phyloP scores from a whole-genome alignment of 805 yeast species.

The Metschnikowia picachoensis region DNA sequence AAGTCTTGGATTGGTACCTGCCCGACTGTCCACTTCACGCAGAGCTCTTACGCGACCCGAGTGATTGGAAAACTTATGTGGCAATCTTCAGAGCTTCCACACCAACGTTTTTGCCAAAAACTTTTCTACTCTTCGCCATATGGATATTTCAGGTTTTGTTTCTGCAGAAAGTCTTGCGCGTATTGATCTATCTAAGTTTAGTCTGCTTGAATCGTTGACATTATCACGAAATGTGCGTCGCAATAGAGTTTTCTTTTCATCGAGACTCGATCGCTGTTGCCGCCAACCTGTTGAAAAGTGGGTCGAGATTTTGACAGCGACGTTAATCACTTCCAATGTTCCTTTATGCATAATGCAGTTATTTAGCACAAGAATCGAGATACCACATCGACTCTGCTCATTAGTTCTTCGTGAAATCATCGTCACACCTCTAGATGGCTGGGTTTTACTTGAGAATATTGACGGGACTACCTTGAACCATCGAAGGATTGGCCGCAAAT shows the following conservation, averaged over 20 bases:
- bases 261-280: slow-evolving; percentile 10
- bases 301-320: slow-evolving; percentile 3
- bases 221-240: slow-evolving; percentile 3
- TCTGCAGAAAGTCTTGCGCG: not conserved
- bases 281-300: not conserved
- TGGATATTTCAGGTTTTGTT: slow-evolving; percentile 13
- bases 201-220: slow-evolving; percentile 7
- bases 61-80: slow-evolving; percentile 8
- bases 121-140: slow-evolving; percentile 3
- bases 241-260: slow-evolving; percentile 2
- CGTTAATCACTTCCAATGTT: not conserved
- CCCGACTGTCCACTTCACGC: slow-evolving; percentile 9
- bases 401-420: slow-evolving; percentile 9
- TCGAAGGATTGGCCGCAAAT: no score
- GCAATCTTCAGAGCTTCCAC: slow-evolving; percentile 8
- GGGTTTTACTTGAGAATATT: slow-evolving; percentile 3
- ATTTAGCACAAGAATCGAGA: not conserved
- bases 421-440: slow-evolving; percentile 12
- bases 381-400: slow-evolving; percentile 5
- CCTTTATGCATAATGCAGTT: slow-evolving; percentile 1
- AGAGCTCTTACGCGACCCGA: slow-evolving; percentile 5
- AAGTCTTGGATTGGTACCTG: slow-evolving; percentile 13
- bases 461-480: slow-evolving; percentile 3
- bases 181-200: slow-evolving; percentile 5
- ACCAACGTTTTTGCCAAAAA: not conserved